A percentile compares a stretch with the other conserved stretches of the same genome.
phyloP scores from a whole-genome alignment of 257 asterid genomes.

The Rauvolfia tetraphylla region DNA sequence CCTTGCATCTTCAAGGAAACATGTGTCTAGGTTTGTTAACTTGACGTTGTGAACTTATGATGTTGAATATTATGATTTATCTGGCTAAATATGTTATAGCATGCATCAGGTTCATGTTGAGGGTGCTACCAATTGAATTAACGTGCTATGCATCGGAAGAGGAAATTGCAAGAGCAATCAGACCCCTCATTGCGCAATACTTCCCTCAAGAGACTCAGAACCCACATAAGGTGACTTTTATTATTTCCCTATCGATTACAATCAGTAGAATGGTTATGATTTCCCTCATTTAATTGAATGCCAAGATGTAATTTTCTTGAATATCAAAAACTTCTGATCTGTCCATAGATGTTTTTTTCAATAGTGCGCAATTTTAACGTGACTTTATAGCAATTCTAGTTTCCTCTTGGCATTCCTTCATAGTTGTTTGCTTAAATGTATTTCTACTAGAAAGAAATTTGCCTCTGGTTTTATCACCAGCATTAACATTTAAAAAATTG shows the following conservation, averaged over 20 bases:
- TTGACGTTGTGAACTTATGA: slow-evolving; percentile 4
- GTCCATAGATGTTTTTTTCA: not conserved
- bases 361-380: not conserved
- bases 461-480: not conserved
- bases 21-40: slow-evolving; percentile 60
- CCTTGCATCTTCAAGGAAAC: slow-evolving; percentile 70
- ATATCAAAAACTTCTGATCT: not conserved
- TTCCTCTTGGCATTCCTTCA: not conserved
- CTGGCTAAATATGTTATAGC: slow-evolving; percentile 22
- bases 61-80: not conserved
- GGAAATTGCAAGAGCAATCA: slow-evolving; percentile 73
- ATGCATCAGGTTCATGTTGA: slow-evolving; percentile 64
- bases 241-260: not conserved
- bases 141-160: slow-evolving; percentile 97
- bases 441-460: not conserved
- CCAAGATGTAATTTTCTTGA: not conserved
- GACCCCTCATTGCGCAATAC: slow-evolving; percentile 62
- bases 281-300: not conserved
- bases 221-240: slow-evolving; percentile 58
- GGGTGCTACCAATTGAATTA: slow-evolving; percentile 84
- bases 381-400: not conserved
- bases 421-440: not conserved
- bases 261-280: not conserved
- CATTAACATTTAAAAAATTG: not conserved
- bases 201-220: slow-evolving; percentile 69